These are phyloP conservation scores for Delitschia confertaspora DNA, from an alignment of 495 filamentous ascomycete genomes.

Conservation along the genomic window DNA sequence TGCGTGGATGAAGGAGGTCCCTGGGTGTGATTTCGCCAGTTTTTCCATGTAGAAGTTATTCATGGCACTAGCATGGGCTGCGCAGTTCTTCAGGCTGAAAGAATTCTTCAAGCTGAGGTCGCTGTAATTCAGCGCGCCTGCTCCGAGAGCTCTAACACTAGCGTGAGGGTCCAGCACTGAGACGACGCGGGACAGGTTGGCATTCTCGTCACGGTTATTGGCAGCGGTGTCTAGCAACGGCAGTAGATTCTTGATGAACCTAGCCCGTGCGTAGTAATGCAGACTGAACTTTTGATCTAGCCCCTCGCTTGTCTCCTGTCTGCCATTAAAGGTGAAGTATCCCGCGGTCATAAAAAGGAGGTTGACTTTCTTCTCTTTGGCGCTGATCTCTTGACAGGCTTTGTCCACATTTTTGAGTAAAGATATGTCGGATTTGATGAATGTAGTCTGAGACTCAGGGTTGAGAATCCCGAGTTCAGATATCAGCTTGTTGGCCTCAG, in stretches of 20 bases:
- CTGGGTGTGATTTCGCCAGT: constrained; percentile 1
- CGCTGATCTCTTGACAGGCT: constrained; percentile 47
- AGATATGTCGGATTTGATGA: constrained; percentile 50
- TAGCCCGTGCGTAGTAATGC: constrained; percentile 53
- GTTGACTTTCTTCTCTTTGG: constrained; percentile 50
- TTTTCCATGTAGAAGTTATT: constrained; percentile 17
- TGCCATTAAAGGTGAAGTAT: constrained; percentile 34
- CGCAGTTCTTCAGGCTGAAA: constrained; percentile 29
- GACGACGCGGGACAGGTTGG: constrained; percentile 30
- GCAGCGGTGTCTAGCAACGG: constrained; percentile 28
- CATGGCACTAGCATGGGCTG: constrained; percentile 17
- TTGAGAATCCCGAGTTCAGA: constrained; percentile 34
- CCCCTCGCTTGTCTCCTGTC: constrained; percentile 49
- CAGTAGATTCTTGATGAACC: constrained; percentile 44
- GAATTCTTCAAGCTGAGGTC: constrained; percentile 29
- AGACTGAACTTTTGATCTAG: constrained; percentile 47
- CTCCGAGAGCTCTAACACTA: constrained; percentile 10
- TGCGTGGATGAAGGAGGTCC: constrained; percentile 14
- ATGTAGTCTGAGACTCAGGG: constrained; percentile 44
- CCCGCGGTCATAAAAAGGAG: constrained; percentile 51
- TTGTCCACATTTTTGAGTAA: constrained; percentile 53
- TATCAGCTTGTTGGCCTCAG: constrained; percentile 28
- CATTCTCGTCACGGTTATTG: constrained; percentile 3
- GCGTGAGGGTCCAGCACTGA: constrained; percentile 27
- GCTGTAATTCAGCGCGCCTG: constrained; percentile 23